Conservation (phyloP, 176 grass and related monocot species). For the Musa schizocarpa region DNA sequence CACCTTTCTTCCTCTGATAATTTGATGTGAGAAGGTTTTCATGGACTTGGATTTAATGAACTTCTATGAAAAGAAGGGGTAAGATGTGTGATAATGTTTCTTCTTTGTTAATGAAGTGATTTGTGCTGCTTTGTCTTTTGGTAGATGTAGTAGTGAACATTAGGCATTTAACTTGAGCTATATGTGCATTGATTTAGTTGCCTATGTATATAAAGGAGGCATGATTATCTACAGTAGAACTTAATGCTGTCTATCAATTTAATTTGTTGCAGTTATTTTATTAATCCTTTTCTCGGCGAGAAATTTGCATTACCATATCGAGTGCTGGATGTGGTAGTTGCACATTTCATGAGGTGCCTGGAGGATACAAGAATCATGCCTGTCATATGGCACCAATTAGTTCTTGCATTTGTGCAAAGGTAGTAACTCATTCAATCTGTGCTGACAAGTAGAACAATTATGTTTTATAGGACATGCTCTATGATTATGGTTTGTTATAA, state of each 20-base stretch:
- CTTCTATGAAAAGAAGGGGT: too few relatives aligned
- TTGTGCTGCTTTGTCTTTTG: too few relatives aligned
- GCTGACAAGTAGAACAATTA: background rate
- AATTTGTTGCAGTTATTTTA: slow-evolving; percentile 73
- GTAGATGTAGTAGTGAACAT: too few relatives aligned
- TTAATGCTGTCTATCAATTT: background rate
- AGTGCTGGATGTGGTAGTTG: slow-evolving; percentile 68
- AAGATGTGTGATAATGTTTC: too few relatives aligned
- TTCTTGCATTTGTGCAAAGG: slow-evolving; percentile 94
- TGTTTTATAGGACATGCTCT: background rate
- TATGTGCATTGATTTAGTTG: background rate
- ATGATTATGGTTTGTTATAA: background rate
- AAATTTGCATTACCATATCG: slow-evolving; percentile 88
- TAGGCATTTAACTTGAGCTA: background rate
- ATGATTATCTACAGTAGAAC: background rate
- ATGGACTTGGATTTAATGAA: too few relatives aligned
- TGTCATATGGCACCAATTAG: slow-evolving; percentile 93
- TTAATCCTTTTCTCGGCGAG: slow-evolving; percentile 89
- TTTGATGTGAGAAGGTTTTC: too few relatives aligned
- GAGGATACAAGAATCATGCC: slow-evolving; percentile 70
- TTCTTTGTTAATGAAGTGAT: too few relatives aligned
- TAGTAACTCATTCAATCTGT: slow-evolving; percentile 19
- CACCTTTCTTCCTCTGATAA: too few relatives aligned
- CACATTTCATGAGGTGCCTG: slow-evolving; percentile 80
- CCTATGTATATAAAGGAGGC: background rate